Conservation (phyloP, 495 filamentous ascomycete genomes). For the Chaetomidium leptoderma region DNA sequence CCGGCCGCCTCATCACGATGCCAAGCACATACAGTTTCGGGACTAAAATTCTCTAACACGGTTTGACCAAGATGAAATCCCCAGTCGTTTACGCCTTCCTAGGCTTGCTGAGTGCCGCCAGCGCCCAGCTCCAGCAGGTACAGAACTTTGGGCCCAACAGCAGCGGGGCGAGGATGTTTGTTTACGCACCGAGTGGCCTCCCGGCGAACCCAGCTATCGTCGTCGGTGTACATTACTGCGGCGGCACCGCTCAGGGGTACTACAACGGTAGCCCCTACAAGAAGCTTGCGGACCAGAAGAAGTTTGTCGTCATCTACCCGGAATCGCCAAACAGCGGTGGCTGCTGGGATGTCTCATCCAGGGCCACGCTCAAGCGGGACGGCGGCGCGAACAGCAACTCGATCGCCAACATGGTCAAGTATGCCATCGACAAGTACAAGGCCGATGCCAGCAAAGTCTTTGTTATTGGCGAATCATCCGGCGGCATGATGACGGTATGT, state of each 20-base stretch:
- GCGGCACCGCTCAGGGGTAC: conserved; percentile 30
- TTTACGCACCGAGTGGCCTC: conserved; percentile 53
- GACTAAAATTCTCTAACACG: too few species aligned
- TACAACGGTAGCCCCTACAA: conserved; percentile 26
- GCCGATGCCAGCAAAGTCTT: conserved; percentile 49
- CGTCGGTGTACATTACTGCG: conserved; percentile 53
- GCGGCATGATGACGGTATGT: conserved; percentile 48
- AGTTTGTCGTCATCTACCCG: conserved; percentile 50
- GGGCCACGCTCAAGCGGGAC: conserved; percentile 47
- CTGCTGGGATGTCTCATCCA: conserved; percentile 50
- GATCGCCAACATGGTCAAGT: conserved; percentile 58
- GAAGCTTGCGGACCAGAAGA: conserved; percentile 41
- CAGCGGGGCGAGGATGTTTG: conserved; percentile 51
- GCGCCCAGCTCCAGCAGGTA: conserved; percentile 27
- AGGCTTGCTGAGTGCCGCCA: too few species aligned
- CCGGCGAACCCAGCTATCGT: conserved; percentile 49
- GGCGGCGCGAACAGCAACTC: conserved; percentile 55
- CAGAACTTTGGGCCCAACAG: conserved; percentile 42
- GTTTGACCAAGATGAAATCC: too few species aligned
- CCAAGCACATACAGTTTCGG: too few species aligned
- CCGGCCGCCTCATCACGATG: too few species aligned
- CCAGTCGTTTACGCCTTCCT: too few species aligned
- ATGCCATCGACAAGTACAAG: conserved; percentile 46
- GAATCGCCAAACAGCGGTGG: conserved; percentile 37
- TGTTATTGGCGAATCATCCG: conserved; percentile 50